Evolutionary conservation across 768 basidiomycete species (phyloP).

Genomic region (Boletus eberwhitei): DNA sequence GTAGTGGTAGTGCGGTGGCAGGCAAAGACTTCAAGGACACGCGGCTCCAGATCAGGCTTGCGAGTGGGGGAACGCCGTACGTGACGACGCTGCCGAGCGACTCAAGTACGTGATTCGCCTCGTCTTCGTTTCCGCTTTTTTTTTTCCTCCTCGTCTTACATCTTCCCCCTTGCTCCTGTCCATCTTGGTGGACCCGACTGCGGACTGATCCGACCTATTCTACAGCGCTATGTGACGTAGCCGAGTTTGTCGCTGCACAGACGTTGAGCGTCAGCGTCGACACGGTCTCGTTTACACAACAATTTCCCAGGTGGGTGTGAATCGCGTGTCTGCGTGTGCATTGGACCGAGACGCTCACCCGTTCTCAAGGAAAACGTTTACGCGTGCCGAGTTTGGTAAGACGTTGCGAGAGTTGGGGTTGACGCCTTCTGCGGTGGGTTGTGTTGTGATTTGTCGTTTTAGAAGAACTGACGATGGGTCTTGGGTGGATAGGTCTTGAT

Average conservation of each 20-base stretch:
- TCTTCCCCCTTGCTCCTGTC: neutral
- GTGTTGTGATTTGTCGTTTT: neutral
- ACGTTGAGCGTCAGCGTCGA: slow-evolving; percentile 67
- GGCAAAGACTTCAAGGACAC: slow-evolving; percentile 85
- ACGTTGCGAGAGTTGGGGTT: slow-evolving; percentile 80
- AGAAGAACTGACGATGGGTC: neutral
- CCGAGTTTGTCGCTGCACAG: slow-evolving; percentile 83
- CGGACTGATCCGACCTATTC: neutral
- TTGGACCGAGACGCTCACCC: neutral
- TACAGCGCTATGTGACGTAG: slow-evolving; percentile 77
- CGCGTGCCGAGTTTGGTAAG: slow-evolving; percentile 69
- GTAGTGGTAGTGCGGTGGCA: slow-evolving; percentile 35
- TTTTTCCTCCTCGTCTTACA: neutral
- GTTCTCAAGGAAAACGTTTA: slow-evolving; percentile 57
- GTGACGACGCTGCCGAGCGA: slow-evolving; percentile 81
- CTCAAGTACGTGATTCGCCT: slow-evolving; percentile 49
- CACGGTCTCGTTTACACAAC: slow-evolving; percentile 70
- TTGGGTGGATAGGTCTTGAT: slow-evolving; percentile 46
- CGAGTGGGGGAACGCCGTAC: slow-evolving; percentile 72
- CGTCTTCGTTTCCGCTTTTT: neutral
- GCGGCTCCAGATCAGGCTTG: slow-evolving; percentile 84
- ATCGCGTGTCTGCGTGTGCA: neutral
- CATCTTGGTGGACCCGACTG: neutral
- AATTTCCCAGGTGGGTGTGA: slow-evolving; percentile 74
- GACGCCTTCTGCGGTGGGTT: slow-evolving; percentile 74